These are phyloP conservation scores for Francoa sonchifolia DNA, from an alignment of 441 rosid genomes.

Conservation along the genomic window DNA sequence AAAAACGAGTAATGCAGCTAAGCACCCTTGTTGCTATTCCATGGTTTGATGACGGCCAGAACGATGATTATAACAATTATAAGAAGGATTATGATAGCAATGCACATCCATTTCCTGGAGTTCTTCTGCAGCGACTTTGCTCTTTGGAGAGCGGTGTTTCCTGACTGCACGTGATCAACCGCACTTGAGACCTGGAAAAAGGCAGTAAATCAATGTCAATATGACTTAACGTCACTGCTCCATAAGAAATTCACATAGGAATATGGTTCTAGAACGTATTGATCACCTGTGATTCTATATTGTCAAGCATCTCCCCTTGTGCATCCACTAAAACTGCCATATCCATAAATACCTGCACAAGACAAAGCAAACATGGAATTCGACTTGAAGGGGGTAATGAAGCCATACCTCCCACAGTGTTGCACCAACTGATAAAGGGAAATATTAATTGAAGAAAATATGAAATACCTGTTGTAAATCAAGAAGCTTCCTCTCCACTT, in stretches of 20 bases:
- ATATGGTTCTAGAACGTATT: background rate
- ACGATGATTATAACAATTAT: constrained; percentile 53
- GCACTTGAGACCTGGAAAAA: constrained; percentile 66
- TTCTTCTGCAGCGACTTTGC: constrained; percentile 66
- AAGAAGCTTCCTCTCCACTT: constrained; percentile 79
- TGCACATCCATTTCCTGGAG: constrained; percentile 92
- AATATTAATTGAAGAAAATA: background rate
- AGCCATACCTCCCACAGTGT: background rate
- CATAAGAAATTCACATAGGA: background rate
- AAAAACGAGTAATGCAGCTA: constrained; percentile 13
- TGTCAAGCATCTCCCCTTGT: constrained; percentile 93
- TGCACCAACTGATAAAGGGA: background rate
- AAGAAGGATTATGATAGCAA: constrained; percentile 74
- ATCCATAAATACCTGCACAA: constrained; percentile 72
- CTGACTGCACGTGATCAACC: constrained; percentile 85
- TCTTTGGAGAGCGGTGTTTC: constrained; percentile 57
- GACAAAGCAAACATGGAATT: background rate
- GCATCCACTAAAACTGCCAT: constrained; percentile 96
- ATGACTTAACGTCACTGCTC: background rate
- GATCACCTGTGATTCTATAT: constrained; percentile 79
- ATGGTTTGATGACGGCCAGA: constrained; percentile 59
- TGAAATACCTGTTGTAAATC: constrained; percentile 77
- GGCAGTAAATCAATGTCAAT: too few relatives aligned
- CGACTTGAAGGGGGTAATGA: background rate
- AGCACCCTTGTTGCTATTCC: constrained; percentile 65